Percentiles rank a stretch among this genome's conserved stretches.
Evolutionary conservation across 495 filamentous ascomycete species (phyloP).

Genomic region (Aspergillus leporis): DNA sequence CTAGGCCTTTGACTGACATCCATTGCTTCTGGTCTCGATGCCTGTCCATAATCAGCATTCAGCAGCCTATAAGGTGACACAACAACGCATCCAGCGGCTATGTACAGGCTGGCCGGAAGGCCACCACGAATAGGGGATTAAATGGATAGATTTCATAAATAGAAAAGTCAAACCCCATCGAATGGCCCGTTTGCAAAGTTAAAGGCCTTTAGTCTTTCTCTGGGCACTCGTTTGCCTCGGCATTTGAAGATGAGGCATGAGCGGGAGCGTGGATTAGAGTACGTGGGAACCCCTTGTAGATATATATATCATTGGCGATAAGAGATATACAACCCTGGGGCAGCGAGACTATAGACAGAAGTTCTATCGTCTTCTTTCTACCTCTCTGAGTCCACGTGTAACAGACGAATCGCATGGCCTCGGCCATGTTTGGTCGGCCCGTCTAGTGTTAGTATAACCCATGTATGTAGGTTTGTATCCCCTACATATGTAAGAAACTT

Average conservation of each 20-base stretch:
- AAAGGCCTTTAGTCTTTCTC: neutral
- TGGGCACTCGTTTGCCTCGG: neutral
- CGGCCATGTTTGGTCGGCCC: slow-evolving; percentile 21
- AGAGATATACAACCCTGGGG: neutral
- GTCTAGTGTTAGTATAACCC: slow-evolving; percentile 18
- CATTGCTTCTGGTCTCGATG: neutral
- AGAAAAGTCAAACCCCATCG: neutral
- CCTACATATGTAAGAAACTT: slow-evolving; percentile 17
- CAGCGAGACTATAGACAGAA: no score
- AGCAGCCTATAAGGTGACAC: slow-evolving; percentile 16
- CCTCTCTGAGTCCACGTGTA: slow-evolving; percentile 16
- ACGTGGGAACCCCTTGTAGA: neutral
- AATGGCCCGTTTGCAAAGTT: slow-evolving; percentile 1
- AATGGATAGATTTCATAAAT: slow-evolving; percentile 11
- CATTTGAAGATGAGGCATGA: neutral
- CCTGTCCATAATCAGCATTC: slow-evolving; percentile 4
- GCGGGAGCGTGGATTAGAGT: neutral
- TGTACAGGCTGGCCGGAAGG: slow-evolving; percentile 22
- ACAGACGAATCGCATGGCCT: slow-evolving; percentile 26
- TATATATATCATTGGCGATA: neutral
- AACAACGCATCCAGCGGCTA: slow-evolving; percentile 30
- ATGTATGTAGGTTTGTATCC: slow-evolving; percentile 22
- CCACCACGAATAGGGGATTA: slow-evolving; percentile 26
- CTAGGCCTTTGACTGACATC: neutral
- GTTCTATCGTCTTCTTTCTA: neutral